phyloP scores from a whole-genome alignment of 345 rosid species.

The Eucalyptus curtisii region DNA sequence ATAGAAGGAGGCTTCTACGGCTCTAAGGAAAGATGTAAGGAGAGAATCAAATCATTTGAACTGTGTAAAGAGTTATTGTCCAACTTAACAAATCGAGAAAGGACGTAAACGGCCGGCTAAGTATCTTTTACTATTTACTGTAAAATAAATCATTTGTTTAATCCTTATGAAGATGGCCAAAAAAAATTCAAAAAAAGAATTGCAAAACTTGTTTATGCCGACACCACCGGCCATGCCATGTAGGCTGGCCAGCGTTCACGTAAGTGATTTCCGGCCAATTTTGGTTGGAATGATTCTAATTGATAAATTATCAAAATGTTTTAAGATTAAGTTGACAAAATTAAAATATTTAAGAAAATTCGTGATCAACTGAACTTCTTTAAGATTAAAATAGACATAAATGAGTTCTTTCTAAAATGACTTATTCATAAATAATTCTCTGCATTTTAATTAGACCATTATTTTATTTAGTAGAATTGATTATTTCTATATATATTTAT shows the following conservation, averaged over 20 bases:
- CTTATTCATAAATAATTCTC: background rate
- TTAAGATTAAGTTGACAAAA: background rate
- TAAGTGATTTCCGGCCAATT: rapidly evolving
- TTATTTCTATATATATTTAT: no score
- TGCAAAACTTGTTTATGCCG: no score
- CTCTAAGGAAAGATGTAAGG: background rate
- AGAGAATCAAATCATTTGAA: background rate
- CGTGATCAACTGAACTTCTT: no score
- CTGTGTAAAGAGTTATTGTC: background rate
- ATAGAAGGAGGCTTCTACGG: background rate
- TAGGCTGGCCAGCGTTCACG: rapidly evolving
- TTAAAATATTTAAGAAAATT: no score
- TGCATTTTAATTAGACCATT: background rate
- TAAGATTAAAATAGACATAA: background rate
- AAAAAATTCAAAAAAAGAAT: no score
- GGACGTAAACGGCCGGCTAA: background rate
- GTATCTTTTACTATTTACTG: background rate
- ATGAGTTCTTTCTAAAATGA: no score
- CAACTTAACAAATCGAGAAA: background rate
- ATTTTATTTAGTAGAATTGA: background rate
- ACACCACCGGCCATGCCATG: rapidly evolving
- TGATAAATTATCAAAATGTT: no score
- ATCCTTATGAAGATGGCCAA: background rate
- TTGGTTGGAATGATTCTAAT: rapidly evolving
- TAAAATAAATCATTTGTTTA: no score